Conservation (phyloP, 352 stramenopile species). For the Pythium pectinolyticum region DNA sequence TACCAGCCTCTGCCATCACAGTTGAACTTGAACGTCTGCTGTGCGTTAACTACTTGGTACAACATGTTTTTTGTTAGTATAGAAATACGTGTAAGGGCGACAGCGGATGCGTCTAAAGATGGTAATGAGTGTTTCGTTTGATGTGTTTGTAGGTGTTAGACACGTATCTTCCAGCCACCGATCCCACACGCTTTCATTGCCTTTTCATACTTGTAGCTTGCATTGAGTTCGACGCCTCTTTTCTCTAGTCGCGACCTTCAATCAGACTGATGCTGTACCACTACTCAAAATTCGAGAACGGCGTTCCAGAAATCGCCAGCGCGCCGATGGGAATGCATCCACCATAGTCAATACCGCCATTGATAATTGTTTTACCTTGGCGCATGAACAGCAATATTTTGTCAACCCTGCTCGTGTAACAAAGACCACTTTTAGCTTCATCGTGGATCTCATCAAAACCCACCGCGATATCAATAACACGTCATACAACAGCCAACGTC, state of each 20-base stretch:
- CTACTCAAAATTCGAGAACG: too few relatives aligned
- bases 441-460: too few relatives aligned
- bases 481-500: too few relatives aligned
- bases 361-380: too few relatives aligned
- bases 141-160: conserved; percentile 1
- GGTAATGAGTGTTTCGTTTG: not conserved
- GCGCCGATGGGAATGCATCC: too few relatives aligned
- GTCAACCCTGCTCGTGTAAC: too few relatives aligned
- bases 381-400: too few relatives aligned
- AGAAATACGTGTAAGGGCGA: not conserved
- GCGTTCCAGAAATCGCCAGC: too few relatives aligned
- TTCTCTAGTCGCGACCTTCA: not conserved
- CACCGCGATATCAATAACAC: too few relatives aligned
- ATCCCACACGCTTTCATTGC: conserved; percentile 1
- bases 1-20: not conserved
- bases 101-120: not conserved
- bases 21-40: conserved; percentile 3
- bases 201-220: conserved; percentile 5
- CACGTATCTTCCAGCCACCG: not conserved
- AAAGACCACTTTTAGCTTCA: too few relatives aligned
- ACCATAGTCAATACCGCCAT: too few relatives aligned
- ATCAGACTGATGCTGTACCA: conserved; percentile 5
- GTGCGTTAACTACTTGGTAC: not conserved
- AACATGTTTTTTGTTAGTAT: conserved; percentile 5
- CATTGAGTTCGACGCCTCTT: conserved; percentile 3